Base-by-base conservation (phyloP, 305 asterid species). In the Fraxinus latifolia region DNA sequence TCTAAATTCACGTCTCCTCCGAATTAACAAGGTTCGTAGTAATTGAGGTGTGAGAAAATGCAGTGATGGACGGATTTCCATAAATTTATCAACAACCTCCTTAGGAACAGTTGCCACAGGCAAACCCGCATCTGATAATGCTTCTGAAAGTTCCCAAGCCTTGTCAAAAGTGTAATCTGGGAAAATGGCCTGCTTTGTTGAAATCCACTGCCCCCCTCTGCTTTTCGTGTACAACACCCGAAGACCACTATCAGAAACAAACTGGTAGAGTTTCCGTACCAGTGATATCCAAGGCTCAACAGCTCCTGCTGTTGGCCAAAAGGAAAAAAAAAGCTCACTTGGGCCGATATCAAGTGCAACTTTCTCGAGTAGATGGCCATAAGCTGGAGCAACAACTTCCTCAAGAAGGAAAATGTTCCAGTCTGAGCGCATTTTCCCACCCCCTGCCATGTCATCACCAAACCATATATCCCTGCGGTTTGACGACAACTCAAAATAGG, bases 401-500 rank as follows among this genome's bases (percentile, higher is more conserved):
- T 94, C 95, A 81, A 95, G 97, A 77, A 95, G 97, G 86, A 86
- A 89, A 89, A 89, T 87, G 85, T 95, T 95, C 99, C 99, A 95
- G 83, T 95, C 99, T 15, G 99, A 94, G 62, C 98, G 97, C 81
- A 90, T 90, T 90, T 93, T 95, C 79, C 99, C 99, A 83, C 96
- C 99, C 83, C 99, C 99, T 53, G 95, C 92, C 99, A 95, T 95
- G 93, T 95, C 99, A 90, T 91, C 94, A 76, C 99, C 99, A 83
- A 93, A 94, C 99, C 99, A 95, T 88, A 95, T 95, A 82, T 95
- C 99, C 87, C 99, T 93, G 85, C 99, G 88, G 82, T 95, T 95
- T 74, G 99, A 95, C 83, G 99, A 95, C 85, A 95, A 86, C 92
- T 95, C 99, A 89, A 95, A 95, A 87, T 94, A 95, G 77, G 97